These are phyloP conservation scores for Auriculariales sp. DNA, from an alignment of 768 basidiomycete species.

Conservation along the genomic window DNA sequence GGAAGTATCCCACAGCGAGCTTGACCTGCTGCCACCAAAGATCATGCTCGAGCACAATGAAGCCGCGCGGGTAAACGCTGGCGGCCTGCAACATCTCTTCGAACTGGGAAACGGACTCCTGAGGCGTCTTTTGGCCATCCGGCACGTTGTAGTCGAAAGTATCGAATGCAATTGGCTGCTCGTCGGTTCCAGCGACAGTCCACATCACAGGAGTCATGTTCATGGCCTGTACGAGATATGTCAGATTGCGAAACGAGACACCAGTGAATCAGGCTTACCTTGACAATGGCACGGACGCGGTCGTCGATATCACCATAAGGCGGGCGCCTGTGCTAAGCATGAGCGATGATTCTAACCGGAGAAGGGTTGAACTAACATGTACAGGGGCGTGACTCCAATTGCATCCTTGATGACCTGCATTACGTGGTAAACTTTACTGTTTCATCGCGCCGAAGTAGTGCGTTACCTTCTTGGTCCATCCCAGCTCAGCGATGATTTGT, in stretches of 20 bases:
- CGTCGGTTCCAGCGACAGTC: conserved; percentile 43
- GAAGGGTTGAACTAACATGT: too few species aligned
- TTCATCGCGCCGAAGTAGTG: conserved; percentile 13
- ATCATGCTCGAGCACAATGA: conserved; percentile 85
- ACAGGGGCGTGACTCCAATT: conserved; percentile 60
- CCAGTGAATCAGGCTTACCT: too few species aligned
- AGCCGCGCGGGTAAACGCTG: conserved; percentile 33
- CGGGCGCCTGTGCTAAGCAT: conserved; percentile 41
- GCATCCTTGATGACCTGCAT: conserved; percentile 26
- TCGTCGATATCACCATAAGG: conserved; percentile 84
- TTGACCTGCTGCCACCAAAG: conserved; percentile 40
- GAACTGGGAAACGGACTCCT: conserved; percentile 51
- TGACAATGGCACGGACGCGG: conserved; percentile 79
- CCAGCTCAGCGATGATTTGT: conserved; percentile 85
- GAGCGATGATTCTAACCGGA: not conserved
- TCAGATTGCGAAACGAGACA: too few species aligned
- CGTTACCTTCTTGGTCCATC: conserved; percentile 70
- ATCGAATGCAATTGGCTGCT: too few species aligned
- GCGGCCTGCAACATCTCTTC: too few species aligned
- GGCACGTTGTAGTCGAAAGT: conserved; percentile 73
- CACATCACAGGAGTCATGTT: conserved; percentile 84
- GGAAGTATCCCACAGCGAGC: conserved; percentile 30
- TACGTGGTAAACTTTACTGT: conserved; percentile 5
- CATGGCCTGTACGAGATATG: conserved; percentile 77
- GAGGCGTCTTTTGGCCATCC: conserved; percentile 53